These are phyloP conservation scores for Austroboletus niveus DNA, from an alignment of 1,284 basidiomycete species.

Conservation along the genomic window DNA sequence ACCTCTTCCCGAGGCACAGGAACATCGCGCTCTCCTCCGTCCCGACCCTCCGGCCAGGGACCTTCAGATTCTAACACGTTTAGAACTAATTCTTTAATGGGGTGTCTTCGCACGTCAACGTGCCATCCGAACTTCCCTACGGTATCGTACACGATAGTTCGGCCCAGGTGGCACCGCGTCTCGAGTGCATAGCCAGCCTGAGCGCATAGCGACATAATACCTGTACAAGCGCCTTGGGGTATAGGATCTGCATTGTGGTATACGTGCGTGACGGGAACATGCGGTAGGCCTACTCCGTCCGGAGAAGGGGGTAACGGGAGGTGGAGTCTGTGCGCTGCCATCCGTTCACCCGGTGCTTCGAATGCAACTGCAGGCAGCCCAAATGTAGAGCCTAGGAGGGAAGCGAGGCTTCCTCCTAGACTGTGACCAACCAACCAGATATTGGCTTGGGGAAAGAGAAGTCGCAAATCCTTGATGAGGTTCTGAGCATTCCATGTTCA, in stretches of 20 bases:
- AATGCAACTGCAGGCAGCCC: slow-evolving; percentile 93
- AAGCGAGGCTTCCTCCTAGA: slow-evolving; percentile 86
- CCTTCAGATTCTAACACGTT: slow-evolving; percentile 69
- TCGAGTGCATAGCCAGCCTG: slow-evolving; percentile 72
- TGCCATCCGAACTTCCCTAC: slow-evolving; percentile 83
- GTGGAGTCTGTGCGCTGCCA: slow-evolving; percentile 85
- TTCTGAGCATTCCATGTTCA: slow-evolving; percentile 33
- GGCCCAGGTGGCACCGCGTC: slow-evolving; percentile 69
- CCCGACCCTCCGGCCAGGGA: slow-evolving; percentile 36
- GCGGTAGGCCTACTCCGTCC: slow-evolving; percentile 16
- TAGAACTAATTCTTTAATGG: slow-evolving; percentile 76
- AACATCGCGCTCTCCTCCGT: slow-evolving; percentile 40
- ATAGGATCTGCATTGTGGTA: slow-evolving; percentile 84
- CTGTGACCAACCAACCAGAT: slow-evolving; percentile 93
- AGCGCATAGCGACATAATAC: slow-evolving; percentile 60
- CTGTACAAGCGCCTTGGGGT: slow-evolving; percentile 74
- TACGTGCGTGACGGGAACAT: slow-evolving; percentile 64
- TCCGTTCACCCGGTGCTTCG: slow-evolving; percentile 88
- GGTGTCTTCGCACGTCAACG: slow-evolving; percentile 79
- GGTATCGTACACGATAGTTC: slow-evolving; percentile 80
- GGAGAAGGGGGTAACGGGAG: slow-evolving; percentile 65
- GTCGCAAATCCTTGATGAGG: slow-evolving; percentile 79
- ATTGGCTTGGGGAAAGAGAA: slow-evolving; percentile 80
- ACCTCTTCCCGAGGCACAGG: slow-evolving; percentile 51
- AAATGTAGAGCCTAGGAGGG: slow-evolving; percentile 88